Evolutionary conservation across 352 stramenopile species (phyloP).

Genomic region (Globisporangium mamillatum): DNA sequence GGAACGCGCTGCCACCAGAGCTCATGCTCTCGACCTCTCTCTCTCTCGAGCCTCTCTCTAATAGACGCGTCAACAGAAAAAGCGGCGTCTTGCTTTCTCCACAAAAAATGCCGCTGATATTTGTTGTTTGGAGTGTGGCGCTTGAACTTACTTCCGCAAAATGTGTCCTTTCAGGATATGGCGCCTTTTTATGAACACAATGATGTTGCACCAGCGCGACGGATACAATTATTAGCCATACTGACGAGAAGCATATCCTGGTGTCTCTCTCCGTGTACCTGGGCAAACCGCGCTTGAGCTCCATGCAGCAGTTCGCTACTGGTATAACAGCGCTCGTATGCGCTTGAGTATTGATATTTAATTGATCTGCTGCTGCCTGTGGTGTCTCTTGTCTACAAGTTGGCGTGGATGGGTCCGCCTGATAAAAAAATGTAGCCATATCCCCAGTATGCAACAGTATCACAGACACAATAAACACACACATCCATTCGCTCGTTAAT

Average conservation of each 20-base stretch:
- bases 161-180: neutral
- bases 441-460: neutral
- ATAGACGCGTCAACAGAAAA: neutral
- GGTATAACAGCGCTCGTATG: no score
- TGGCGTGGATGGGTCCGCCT: neutral
- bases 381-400: neutral
- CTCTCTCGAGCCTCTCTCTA: neutral
- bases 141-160: neutral
- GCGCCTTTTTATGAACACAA: neutral
- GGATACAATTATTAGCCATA: no score
- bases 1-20: slow-evolving; percentile 2
- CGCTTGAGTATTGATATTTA: no score
- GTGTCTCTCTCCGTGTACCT: neutral
- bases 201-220: no score
- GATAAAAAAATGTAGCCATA: neutral
- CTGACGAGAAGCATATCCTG: neutral
- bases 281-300: neutral
- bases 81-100: neutral
- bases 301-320: neutral
- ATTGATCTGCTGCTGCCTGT: no score
- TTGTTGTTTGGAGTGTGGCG: neutral
- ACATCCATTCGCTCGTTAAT: slow-evolving; percentile 3
- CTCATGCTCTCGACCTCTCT: neutral
- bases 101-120: neutral
- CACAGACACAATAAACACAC: neutral